phyloP scores from a whole-genome alignment of 768 basidiomycete species.

The Amanita brunnescens region DNA sequence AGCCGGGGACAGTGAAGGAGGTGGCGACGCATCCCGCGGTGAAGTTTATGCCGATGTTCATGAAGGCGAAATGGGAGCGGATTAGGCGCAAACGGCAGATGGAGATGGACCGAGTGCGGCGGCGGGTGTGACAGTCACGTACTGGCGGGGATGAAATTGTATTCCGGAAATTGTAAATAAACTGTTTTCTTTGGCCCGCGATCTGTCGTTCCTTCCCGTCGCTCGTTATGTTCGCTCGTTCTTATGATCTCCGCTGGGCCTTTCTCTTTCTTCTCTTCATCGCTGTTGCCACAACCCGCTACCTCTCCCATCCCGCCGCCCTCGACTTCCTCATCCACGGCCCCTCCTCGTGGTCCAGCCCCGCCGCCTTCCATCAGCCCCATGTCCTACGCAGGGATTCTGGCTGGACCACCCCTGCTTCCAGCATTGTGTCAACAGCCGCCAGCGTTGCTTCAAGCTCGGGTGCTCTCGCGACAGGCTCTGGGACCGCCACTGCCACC shows the following conservation, averaged over 20 bases:
- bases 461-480: constrained; percentile 14
- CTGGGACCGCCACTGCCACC: constrained; percentile 10
- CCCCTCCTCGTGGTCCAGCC: not conserved
- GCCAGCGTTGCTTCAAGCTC: not conserved
- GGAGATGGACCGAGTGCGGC: not conserved
- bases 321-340: constrained; percentile 30
- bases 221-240: not conserved
- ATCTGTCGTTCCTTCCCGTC: not conserved
- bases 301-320: constrained; percentile 36
- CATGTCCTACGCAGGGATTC: constrained; percentile 25
- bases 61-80: not conserved
- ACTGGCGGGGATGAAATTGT: not conserved
- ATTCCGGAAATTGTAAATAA: not conserved
- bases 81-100: not conserved
- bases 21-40: not conserved
- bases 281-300: constrained; percentile 46
- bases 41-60: not conserved
- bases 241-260: not conserved
- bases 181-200: not conserved
- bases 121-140: not conserved
- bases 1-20: not conserved
- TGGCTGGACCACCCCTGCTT: constrained; percentile 11
- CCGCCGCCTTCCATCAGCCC: not conserved
- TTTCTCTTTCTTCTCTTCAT: constrained; percentile 47
- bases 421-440: not conserved